Conservation (phyloP, 768 basidiomycete species). For the Psilocybe sp. region DNA sequence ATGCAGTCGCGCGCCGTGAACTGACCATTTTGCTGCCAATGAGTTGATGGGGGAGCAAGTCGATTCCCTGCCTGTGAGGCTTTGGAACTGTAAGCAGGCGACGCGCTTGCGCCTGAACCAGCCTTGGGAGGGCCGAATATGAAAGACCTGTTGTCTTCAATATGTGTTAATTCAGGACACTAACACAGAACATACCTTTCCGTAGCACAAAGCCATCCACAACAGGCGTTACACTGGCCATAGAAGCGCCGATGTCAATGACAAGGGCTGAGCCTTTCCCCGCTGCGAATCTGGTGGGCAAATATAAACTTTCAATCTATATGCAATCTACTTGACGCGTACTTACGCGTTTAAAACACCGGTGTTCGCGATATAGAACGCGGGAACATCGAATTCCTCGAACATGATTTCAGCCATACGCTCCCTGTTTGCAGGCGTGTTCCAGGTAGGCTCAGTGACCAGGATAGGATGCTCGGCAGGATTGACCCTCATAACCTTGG, state of each 20-base stretch:
- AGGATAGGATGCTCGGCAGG: constrained; percentile 88
- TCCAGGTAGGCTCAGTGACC: constrained; percentile 96
- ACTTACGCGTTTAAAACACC: constrained; percentile 90
- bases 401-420: constrained; percentile 97
- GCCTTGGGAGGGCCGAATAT: constrained; percentile 70
- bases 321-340: not conserved
- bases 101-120: constrained; percentile 78
- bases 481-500: constrained; percentile 72
- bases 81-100: constrained; percentile 56
- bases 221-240: constrained; percentile 90
- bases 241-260: constrained; percentile 87
- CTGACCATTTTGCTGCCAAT: constrained; percentile 75
- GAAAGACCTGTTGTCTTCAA: constrained; percentile 57
- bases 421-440: constrained; percentile 88
- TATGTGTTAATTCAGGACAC: not conserved
- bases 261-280: constrained; percentile 97
- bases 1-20: not conserved
- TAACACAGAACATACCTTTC: constrained; percentile 57
- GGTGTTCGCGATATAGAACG: constrained; percentile 95
- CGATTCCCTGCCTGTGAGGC: constrained; percentile 52
- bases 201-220: constrained; percentile 97
- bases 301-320: not conserved
- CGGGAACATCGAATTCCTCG: constrained; percentile 91
- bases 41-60: constrained; percentile 83
- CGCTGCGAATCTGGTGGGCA: constrained; percentile 74